Conservation (phyloP, 106 monocot species). For the Cymbidium sinense region DNA sequence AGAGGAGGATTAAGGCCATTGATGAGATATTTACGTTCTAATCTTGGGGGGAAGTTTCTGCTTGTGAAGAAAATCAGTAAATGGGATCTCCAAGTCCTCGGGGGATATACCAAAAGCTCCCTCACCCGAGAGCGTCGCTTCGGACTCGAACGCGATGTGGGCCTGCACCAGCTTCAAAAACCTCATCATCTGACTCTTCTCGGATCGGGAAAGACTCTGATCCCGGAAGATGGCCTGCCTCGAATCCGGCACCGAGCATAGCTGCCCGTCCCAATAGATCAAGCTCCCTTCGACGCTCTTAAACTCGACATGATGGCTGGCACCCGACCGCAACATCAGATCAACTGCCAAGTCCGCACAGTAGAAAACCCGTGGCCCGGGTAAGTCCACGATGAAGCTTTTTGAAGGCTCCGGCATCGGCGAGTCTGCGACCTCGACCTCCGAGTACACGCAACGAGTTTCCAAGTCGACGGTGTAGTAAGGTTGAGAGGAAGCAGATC, state of each 20-base stretch:
- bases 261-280: conserved; percentile 64
- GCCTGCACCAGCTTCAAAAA: conserved; percentile 64
- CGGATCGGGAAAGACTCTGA: conserved; percentile 48
- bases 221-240: conserved; percentile 85
- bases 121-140: neutral
- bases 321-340: conserved; percentile 74
- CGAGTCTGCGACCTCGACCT: conserved; percentile 29
- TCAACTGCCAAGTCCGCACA: conserved; percentile 79
- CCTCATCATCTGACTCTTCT: conserved; percentile 73
- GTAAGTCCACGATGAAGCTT: conserved; percentile 52
- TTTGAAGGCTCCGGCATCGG: conserved; percentile 40
- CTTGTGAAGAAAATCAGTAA: conserved; percentile 66
- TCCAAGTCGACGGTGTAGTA: conserved; percentile 15
- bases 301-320: conserved; percentile 81
- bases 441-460: conserved; percentile 25
- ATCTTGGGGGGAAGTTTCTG: conserved; percentile 71
- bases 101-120: conserved; percentile 22
- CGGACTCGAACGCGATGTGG: conserved; percentile 31
- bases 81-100: conserved; percentile 62
- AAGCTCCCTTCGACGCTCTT: conserved; percentile 74
- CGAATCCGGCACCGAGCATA: conserved; percentile 75
- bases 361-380: conserved; percentile 72
- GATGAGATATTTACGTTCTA: conserved; percentile 34
- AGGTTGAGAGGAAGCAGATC: neutral
- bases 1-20: neutral